Base-by-base conservation (phyloP, 1,284 basidiomycete genomes). In the Xerocomus nothofagi region DNA sequence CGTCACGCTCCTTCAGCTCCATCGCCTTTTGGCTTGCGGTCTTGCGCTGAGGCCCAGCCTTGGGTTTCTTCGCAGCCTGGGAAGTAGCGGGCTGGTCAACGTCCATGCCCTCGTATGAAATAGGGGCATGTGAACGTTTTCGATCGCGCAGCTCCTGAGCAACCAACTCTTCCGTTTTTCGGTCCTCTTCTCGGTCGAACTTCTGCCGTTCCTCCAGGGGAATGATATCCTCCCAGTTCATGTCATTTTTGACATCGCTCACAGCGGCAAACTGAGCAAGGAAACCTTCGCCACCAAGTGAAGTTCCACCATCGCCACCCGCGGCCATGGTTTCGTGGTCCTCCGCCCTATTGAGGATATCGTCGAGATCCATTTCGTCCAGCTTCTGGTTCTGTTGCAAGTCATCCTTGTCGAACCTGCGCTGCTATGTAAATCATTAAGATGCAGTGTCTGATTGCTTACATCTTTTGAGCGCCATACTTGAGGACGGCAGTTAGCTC, bases 141-240 rank as follows among this genome's bases (percentile, higher is more conserved):
- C 90, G 76, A 58, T 86, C 82, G 54, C 86, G 80, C 32, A 80
- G 74, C 53, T 89, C 86, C 59, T 82, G 78, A 2, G 82, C 73
- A 46, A 73, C 76, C 45, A 82, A 57, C 57, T 91, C 88, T 61
- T 87, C 86, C 43, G 79, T 80, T 63, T 81, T 83, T 47, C 79
- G 75, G 55, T 84, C 81, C 58, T 85, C 92, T 57, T 94, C 92
- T 41, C 84, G 81, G 56, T 95, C 91, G 41, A 88, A 84, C 68
- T 86, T 86, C 67, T 89, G 86, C 7, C 97, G 88, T 63, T 95
- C 93, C 32, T 96, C 93, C 11, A 90, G 72, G 8, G 97, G 97
- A 60, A 99, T 99, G 66, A 99, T 99, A 59, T 99, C 97, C 66
- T 99, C 97, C 97, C 97, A 99, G 66, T 76, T 92, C 79, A 98